Percentiles rank a stretch among this genome's conserved stretches.
Conservation (phyloP, 1,139 yeast species). For the Groenewaldozyma sp. region DNA sequence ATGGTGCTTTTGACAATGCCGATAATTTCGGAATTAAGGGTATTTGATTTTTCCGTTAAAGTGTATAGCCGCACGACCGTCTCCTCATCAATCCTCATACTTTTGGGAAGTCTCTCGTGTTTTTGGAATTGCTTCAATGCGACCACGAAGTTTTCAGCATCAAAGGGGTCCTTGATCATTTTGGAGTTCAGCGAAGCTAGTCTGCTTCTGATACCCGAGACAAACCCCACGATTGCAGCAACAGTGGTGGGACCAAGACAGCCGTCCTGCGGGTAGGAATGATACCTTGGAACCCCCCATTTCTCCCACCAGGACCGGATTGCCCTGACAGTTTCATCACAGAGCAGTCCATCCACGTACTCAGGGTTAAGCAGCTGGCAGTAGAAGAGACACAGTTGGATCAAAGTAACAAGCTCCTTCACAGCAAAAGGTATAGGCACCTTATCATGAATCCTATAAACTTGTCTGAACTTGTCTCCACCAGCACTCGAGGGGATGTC, state of each 20-base stretch:
- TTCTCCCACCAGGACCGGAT: slow-evolving; percentile 74
- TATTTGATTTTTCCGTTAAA: slow-evolving; percentile 44
- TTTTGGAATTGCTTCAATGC: slow-evolving; percentile 63
- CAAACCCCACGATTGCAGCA: slow-evolving; percentile 56
- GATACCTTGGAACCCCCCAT: slow-evolving; percentile 55
- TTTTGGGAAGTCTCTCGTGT: slow-evolving; percentile 49
- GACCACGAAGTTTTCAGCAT: slow-evolving; percentile 52
- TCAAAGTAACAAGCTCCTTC: slow-evolving; percentile 59
- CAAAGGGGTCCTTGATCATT: slow-evolving; percentile 82
- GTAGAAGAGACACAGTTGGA: slow-evolving; percentile 71
- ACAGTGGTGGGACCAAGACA: slow-evolving; percentile 58
- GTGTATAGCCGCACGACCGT: slow-evolving; percentile 54
- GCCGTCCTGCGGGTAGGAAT: slow-evolving; percentile 45
- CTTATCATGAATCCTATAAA: slow-evolving; percentile 49
- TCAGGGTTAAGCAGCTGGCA: slow-evolving; percentile 62
- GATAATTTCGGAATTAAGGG: slow-evolving; percentile 42
- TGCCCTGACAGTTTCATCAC: slow-evolving; percentile 67
- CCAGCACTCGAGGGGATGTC: slow-evolving; percentile 66
- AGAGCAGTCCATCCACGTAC: slow-evolving; percentile 75
- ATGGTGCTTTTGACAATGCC: slow-evolving; percentile 67
- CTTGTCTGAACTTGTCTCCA: slow-evolving; percentile 72
- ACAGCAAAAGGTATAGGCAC: slow-evolving; percentile 60
- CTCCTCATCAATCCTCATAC: slow-evolving; percentile 51
- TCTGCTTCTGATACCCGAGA: slow-evolving; percentile 57
- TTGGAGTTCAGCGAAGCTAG: slow-evolving; percentile 52